phyloP scores from a whole-genome alignment of 352 stramenopile genomes.

The Phytopythium mirpurense region DNA sequence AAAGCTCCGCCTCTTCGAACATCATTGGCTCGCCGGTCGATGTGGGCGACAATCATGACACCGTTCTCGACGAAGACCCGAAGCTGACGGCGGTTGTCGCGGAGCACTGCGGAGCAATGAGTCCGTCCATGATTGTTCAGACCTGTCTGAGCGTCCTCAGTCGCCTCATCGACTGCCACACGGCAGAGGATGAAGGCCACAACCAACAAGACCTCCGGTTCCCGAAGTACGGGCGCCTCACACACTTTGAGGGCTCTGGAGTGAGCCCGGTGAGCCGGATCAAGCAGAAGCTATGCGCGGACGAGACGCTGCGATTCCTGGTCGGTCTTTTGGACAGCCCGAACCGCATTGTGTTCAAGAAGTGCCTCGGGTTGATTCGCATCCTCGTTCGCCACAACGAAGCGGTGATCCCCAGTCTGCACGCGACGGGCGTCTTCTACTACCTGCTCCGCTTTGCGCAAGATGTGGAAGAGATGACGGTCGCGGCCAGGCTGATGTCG shows the following conservation, averaged over 20 bases:
- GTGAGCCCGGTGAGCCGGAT: constrained; percentile 76
- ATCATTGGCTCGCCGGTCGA: constrained; percentile 25
- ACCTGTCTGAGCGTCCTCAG: constrained; percentile 81
- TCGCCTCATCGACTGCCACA: constrained; percentile 80
- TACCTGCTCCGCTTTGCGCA: constrained; percentile 77
- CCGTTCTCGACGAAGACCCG: constrained; percentile 27
- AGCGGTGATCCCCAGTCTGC: constrained; percentile 74
- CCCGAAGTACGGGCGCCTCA: constrained; percentile 72
- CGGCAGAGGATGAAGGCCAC: constrained; percentile 71
- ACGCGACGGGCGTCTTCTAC: constrained; percentile 84
- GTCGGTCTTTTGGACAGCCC: constrained; percentile 75
- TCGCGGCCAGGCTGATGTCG: constrained; percentile 71
- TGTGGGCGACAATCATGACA: constrained; percentile 23
- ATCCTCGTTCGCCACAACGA: constrained; percentile 83
- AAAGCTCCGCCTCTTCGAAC: constrained; percentile 39
- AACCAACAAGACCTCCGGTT: constrained; percentile 76
- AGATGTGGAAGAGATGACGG: constrained; percentile 80
- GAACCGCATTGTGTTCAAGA: constrained; percentile 84
- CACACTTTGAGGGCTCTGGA: constrained; percentile 74
- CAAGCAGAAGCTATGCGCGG: constrained; percentile 68
- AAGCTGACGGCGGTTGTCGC: constrained; percentile 67
- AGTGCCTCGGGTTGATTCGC: constrained; percentile 73
- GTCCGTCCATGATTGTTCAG: constrained; percentile 84
- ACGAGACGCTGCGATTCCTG: constrained; percentile 75
- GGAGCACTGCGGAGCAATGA: constrained; percentile 77